phyloP scores from a whole-genome alignment of 2,329 filamentous ascomycete genomes.

The Monosporascus cannonballus region DNA sequence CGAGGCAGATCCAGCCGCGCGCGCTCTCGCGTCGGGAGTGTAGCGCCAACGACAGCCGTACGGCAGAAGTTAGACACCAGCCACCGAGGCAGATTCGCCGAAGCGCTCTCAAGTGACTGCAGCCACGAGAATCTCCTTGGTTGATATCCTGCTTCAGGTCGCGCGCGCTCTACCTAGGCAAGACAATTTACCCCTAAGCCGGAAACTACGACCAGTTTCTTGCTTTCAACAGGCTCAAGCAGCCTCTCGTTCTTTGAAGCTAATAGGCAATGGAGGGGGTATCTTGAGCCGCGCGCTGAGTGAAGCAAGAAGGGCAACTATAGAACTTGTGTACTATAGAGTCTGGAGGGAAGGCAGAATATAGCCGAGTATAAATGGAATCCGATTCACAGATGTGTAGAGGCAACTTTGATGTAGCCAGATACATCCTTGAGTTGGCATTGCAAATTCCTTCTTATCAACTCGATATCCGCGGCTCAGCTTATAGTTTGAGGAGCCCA shows the following conservation, averaged over 20 bases:
- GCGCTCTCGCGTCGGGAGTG: neutral
- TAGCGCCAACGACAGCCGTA: conserved; percentile 1
- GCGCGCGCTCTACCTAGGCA: conserved; percentile 17
- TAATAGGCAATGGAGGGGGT: conserved; percentile 15
- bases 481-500: neutral
- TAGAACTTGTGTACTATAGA: neutral
- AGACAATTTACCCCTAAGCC: conserved; percentile 8
- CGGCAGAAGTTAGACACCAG: conserved; percentile 13
- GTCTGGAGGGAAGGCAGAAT: conserved; percentile 1
- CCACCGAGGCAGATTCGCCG: conserved; percentile 8
- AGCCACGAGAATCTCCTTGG: conserved; percentile 5
- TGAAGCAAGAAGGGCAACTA: conserved; percentile 12
- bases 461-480: neutral
- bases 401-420: neutral
- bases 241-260: conserved; percentile 13
- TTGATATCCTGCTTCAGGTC: conserved; percentile 19
- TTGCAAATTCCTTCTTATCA: neutral
- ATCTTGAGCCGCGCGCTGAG: conserved; percentile 25
- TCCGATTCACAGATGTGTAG: neutral
- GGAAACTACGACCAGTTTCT: conserved; percentile 4
- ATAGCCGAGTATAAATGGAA: neutral
- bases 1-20: neutral
- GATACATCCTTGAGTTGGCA: neutral
- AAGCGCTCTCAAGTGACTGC: conserved; percentile 11
- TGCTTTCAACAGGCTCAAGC: conserved; percentile 6